phyloP scores from a whole-genome alignment of 148 eudicot species.

The Fagopyrum homotropicum region DNA sequence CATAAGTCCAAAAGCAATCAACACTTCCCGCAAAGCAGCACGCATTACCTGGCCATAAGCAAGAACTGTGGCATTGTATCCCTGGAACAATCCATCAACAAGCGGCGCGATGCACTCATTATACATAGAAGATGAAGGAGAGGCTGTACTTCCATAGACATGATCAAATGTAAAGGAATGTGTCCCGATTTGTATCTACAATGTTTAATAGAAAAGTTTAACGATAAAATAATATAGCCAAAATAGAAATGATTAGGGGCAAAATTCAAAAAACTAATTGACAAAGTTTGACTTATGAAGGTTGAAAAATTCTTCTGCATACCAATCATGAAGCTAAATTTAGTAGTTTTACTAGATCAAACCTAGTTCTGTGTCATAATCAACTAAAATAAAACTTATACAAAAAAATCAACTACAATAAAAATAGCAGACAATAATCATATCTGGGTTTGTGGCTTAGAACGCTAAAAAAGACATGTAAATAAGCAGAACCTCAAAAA shows the following conservation, averaged over 20 bases:
- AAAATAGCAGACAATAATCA: no score
- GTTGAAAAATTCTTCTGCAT: no score
- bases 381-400: no score
- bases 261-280: not conserved
- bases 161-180: conserved; percentile 98
- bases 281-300: no score
- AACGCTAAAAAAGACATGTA: no score
- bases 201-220: not conserved
- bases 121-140: conserved; percentile 73
- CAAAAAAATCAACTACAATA: no score
- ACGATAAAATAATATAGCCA: no score
- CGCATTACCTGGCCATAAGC: conserved; percentile 91
- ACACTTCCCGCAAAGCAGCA: not conserved
- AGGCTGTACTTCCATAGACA: conserved; percentile 81
- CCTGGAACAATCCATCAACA: conserved; percentile 95
- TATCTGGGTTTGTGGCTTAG: no score
- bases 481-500: no score
- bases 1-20: not conserved
- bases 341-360: not conserved
- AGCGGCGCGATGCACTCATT: conserved; percentile 92
- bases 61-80: conserved; percentile 98
- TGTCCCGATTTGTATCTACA: conserved; percentile 88
- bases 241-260: not conserved
- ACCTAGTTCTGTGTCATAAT: no score
- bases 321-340: no score